Evolutionary conservation across 495 filamentous ascomycete species (phyloP), one percentile per base, ranked within the genome.

Genomic region (Paragyromitra xinjiangensis): DNA sequence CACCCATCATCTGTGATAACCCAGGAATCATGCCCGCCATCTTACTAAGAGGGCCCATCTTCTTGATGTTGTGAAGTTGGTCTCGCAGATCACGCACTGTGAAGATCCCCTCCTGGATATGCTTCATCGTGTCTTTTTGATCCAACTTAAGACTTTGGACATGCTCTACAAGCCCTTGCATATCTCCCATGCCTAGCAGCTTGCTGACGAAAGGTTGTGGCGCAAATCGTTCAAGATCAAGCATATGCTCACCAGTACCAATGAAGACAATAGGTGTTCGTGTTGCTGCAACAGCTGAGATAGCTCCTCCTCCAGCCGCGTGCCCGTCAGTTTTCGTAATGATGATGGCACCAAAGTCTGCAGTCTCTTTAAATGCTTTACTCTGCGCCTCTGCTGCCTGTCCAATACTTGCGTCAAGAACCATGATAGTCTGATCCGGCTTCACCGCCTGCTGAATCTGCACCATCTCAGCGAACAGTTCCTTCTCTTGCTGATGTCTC

Each of bases 1-100:
- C 93, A 34, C 92, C 90, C 87, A 97, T 98, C 87, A 98, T 91
- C 79, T 93, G 92, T 62, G 90, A 91, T 75, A 98, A 89, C 40
- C 95, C 96, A 0, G 95, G 95, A 66, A 99, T 98, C 95, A 99
- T 99, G 80, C 94, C 94, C 0, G 96, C 96, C 88, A 99, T 94
- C 84, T 99, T 99, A 45, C 91, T 94, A 12, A 99, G 85, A 0
- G 95, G 95, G 0, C 95, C 95, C 95, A 99, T 98, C 85, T 99
- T 99, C 94, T 98, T 98, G 83, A 99, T 97, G 70, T 97, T 98
- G 50, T 90, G 90, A 39, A 99, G 89, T 84, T 99, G 96, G 81
- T 98, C 95, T 39, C 96, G 90, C 75, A 99, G 88, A 83, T 99
- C 95, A 63, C 95, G 91, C 61, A 99, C 85, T 0, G 96, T 97